Conservation (phyloP, 345 rosid species). For the Pseudoturritis turrita region DNA sequence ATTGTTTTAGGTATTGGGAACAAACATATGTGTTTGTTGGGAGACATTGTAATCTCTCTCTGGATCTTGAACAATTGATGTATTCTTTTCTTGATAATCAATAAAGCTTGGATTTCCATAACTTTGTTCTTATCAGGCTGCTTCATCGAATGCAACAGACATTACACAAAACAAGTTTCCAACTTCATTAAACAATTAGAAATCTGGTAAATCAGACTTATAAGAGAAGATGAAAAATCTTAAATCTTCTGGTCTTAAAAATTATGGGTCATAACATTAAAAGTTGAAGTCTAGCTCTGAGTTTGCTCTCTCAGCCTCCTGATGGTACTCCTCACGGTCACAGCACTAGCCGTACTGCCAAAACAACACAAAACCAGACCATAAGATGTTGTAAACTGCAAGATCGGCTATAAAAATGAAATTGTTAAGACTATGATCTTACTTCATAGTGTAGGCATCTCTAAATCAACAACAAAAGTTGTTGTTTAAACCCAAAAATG, state of each 20-base stretch:
- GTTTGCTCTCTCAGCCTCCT: constrained; percentile 17
- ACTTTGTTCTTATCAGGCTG: too few species aligned
- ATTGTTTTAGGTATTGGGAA: too few species aligned
- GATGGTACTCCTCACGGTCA: constrained; percentile 43
- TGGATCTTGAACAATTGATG: too few species aligned
- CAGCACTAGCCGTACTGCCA: constrained; percentile 48
- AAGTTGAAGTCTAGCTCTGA: not conserved
- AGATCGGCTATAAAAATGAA: not conserved
- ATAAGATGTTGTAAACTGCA: not conserved
- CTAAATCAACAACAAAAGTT: too few species aligned
- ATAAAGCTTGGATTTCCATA: too few species aligned
- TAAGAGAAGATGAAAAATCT: not conserved
- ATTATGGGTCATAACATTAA: not conserved
- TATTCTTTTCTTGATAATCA: too few species aligned
- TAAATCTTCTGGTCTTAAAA: not conserved
- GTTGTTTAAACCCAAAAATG: too few species aligned
- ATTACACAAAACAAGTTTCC: not conserved
- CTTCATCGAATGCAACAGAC: not conserved
- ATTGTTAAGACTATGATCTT: constrained; percentile 3
- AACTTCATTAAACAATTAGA: not conserved
- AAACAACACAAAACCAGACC: constrained; percentile 31
- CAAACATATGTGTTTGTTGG: too few species aligned
- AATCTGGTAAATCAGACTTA: not conserved
- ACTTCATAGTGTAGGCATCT: constrained; percentile 85
- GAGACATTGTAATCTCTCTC: too few species aligned